Evolutionary conservation across 371 early-diverging fungal genomes (phyloP).

Genomic region (Coemansia sp.): DNA sequence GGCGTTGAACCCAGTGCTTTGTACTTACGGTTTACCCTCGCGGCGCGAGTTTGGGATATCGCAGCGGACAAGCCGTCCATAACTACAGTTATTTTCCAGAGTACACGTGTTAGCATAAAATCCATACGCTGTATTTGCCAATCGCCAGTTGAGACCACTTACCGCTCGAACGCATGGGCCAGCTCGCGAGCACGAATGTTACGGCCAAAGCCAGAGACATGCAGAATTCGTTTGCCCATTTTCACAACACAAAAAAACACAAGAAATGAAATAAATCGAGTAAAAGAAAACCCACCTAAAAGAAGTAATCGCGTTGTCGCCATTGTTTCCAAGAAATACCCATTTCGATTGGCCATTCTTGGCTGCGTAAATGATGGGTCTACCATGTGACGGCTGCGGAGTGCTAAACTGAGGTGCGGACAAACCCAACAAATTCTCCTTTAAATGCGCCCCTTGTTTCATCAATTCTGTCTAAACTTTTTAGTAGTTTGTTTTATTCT

Average conservation of each 20-base stretch:
- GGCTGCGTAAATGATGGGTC: background rate
- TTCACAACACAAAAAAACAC: background rate
- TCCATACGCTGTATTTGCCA: background rate
- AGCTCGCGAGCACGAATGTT: conserved; percentile 62
- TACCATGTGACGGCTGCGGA: conserved; percentile 1
- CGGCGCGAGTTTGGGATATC: conserved; percentile 63
- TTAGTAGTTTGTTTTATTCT: background rate
- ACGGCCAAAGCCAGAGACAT: conserved; percentile 59
- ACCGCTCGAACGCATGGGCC: conserved; percentile 69
- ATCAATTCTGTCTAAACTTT: background rate
- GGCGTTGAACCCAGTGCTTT: background rate
- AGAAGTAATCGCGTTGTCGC: background rate
- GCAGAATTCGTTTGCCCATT: conserved; percentile 57
- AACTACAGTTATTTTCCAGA: conserved; percentile 46
- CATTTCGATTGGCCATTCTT: background rate
- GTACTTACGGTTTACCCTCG: conserved; percentile 47
- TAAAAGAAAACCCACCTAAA: conserved; percentile 4
- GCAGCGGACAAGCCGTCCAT: conserved; percentile 66
- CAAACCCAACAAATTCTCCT: background rate
- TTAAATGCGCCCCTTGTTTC: background rate
- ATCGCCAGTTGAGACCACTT: background rate
- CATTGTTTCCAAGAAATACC: background rate
- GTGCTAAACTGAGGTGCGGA: background rate
- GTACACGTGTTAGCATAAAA: background rate
- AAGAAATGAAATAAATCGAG: background rate